phyloP scores from a whole-genome alignment of 768 basidiomycete species.

The Leccinellum rugosiceps region DNA sequence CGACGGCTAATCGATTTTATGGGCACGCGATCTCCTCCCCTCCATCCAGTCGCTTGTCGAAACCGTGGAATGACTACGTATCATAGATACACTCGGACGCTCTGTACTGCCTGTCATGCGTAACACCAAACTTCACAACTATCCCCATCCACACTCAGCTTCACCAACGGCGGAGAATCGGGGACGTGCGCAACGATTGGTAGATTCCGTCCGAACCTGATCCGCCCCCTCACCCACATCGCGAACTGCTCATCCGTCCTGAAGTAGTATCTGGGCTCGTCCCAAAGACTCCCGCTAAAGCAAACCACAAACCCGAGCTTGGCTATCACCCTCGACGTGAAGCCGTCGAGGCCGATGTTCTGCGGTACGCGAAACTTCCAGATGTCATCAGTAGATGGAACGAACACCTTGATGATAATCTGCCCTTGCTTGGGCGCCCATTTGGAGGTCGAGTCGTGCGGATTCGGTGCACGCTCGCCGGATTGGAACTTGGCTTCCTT shows the following conservation, averaged over 20 bases:
- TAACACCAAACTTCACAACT: conserved; percentile 24
- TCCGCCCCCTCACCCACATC: conserved; percentile 32
- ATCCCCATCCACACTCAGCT: conserved; percentile 13
- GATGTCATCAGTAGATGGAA: conserved; percentile 38
- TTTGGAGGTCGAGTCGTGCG: conserved; percentile 4
- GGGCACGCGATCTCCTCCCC: background rate
- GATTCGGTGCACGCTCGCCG: background rate
- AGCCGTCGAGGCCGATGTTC: conserved; percentile 27
- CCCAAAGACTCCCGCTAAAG: conserved; percentile 32
- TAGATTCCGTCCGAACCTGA: conserved; percentile 34
- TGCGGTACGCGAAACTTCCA: conserved; percentile 38
- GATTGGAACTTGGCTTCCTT: background rate
- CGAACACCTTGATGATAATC: conserved; percentile 40
- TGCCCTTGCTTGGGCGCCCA: conserved; percentile 35
- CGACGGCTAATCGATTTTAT: background rate
- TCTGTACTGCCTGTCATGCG: conserved; percentile 1
- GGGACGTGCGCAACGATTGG: conserved; percentile 34
- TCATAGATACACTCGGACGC: background rate
- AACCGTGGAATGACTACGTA: background rate
- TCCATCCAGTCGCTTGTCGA: background rate
- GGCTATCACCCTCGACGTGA: conserved; percentile 29
- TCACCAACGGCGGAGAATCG: conserved; percentile 13
- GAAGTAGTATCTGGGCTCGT: conserved; percentile 29
- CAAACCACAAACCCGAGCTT: conserved; percentile 37
- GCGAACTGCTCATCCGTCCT: conserved; percentile 32